Percentiles rank a stretch among this genome's conserved stretches.
Conservation (phyloP, 306 rosid genomes). For the Amphicarpaea edgeworthii region DNA sequence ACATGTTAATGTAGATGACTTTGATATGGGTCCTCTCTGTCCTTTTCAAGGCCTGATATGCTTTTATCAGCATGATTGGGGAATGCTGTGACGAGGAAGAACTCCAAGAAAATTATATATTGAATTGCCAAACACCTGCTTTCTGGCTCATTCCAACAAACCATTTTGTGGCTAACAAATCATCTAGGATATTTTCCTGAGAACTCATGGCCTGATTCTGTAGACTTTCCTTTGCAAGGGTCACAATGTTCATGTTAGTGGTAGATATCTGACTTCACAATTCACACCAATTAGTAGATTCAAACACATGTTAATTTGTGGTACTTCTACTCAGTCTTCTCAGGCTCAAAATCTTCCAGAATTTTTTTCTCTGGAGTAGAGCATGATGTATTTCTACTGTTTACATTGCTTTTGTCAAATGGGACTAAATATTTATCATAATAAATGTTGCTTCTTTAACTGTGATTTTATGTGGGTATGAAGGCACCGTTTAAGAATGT, state of each 20-base stretch:
- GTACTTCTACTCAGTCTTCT: slow-evolving; percentile 17
- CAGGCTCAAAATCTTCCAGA: slow-evolving; percentile 13
- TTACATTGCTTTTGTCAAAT: slow-evolving; percentile 28
- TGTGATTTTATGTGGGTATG: background rate
- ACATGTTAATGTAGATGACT: slow-evolving; percentile 5
- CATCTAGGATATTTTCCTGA: background rate
- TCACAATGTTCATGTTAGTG: background rate
- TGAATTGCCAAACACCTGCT: slow-evolving; percentile 24
- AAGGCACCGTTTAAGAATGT: too few relatives aligned
- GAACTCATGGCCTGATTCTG: background rate
- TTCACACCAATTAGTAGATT: slow-evolving; percentile 33
- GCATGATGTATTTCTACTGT: slow-evolving; percentile 8
- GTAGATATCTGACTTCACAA: slow-evolving; percentile 32
- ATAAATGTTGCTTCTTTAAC: slow-evolving; percentile 9
- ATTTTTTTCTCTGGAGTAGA: slow-evolving; percentile 26
- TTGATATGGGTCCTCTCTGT: background rate
- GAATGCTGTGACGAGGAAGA: slow-evolving; percentile 16
- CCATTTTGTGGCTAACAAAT: slow-evolving; percentile 3
- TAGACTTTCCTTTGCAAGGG: slow-evolving; percentile 24
- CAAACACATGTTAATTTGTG: slow-evolving; percentile 15
- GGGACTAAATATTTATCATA: background rate
- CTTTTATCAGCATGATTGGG: slow-evolving; percentile 14
- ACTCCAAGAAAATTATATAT: slow-evolving; percentile 18
- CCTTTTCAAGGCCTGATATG: slow-evolving; percentile 25
- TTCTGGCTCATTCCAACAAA: slow-evolving; percentile 29